phyloP scores from a whole-genome alignment of 306 rosid species.

The Coriaria nepalensis region DNA sequence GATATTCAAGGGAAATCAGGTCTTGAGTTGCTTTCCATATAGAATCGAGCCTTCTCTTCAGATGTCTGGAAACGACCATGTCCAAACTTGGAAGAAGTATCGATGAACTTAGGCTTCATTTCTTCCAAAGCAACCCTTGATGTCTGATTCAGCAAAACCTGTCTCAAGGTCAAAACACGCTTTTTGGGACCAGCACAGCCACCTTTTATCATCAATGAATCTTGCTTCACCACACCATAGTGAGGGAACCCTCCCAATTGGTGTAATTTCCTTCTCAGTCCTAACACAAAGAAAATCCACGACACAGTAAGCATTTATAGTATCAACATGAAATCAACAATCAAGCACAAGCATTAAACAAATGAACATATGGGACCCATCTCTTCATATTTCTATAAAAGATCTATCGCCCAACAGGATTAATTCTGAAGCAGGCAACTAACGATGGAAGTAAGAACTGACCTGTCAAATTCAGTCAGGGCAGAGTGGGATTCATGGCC shows the following conservation, averaged over 20 bases:
- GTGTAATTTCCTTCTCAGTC: slow-evolving; percentile 71
- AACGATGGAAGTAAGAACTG: neutral
- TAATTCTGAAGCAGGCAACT: no score
- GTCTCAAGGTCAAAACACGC: slow-evolving; percentile 60
- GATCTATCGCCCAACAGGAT: neutral
- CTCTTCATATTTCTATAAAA: neutral
- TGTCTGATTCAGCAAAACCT: slow-evolving; percentile 58
- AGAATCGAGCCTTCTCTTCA: slow-evolving; percentile 58
- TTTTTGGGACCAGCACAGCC: slow-evolving; percentile 65
- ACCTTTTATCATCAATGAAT: slow-evolving; percentile 51
- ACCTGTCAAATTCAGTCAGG: slow-evolving; percentile 35
- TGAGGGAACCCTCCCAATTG: slow-evolving; percentile 83
- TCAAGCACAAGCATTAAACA: neutral
- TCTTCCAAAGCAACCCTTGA: slow-evolving; percentile 61
- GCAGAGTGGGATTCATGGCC: slow-evolving; percentile 26
- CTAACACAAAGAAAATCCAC: slow-evolving; percentile 12
- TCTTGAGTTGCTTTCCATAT: slow-evolving; percentile 42
- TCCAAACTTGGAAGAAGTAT: slow-evolving; percentile 71
- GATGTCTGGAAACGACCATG: slow-evolving; percentile 75
- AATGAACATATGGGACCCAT: neutral
- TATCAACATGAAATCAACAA: neutral
- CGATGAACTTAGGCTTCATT: slow-evolving; percentile 59
- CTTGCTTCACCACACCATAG: slow-evolving; percentile 53
- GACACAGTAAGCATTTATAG: no score
- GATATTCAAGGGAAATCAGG: slow-evolving; percentile 25